Base-by-base conservation (phyloP, 495 filamentous ascomycete species). In the Aspergillus diversus region DNA sequence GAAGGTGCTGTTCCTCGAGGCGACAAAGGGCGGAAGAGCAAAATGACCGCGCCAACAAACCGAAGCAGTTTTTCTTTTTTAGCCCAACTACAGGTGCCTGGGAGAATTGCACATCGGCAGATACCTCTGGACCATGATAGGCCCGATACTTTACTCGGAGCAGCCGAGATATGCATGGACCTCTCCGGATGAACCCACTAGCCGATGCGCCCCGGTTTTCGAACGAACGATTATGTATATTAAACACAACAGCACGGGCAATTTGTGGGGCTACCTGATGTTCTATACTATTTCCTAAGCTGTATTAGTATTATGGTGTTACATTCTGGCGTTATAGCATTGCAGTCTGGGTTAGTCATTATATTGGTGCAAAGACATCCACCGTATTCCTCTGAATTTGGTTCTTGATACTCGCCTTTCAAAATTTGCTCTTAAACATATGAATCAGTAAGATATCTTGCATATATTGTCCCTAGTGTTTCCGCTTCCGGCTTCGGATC, bases 1-100 rank as follows among this genome's bases (percentile, higher is more conserved):
- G 80, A 86, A 93, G 80, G 93, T 97, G 48, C 83, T 97, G 4
- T 97, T 97, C 77, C 84, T 97, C 33, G 93, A 97, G 78, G 87
- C 91, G 78, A 96, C 94, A 67, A 88, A 90, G 67, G 79, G 81
- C 60, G 81, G 81, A 62, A 75, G 78, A 68, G 69, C 70, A 42
- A 76, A 74, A 71, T 81, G 39, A 66, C 48, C 53, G 31, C 7
- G 13, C 27, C 16, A 11, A n/a, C 17, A 8, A 21, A 5, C 16
- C 9, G 16, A 9, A n/a, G 16, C 47, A 9, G 16, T 17, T 9
- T 17, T 17, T 31, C 16, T 17, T 50, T 17, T 11, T 50, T 16
- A 17, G 11, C 15, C 47, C 17, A 46, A 21, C 39, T 32, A 16
- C 27, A 5, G 57, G 37, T 51, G 34, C 35, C 43, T 0, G 43